phyloP scores from a whole-genome alignment of 139 green algal species.

The Tetraselmis chui region DNA sequence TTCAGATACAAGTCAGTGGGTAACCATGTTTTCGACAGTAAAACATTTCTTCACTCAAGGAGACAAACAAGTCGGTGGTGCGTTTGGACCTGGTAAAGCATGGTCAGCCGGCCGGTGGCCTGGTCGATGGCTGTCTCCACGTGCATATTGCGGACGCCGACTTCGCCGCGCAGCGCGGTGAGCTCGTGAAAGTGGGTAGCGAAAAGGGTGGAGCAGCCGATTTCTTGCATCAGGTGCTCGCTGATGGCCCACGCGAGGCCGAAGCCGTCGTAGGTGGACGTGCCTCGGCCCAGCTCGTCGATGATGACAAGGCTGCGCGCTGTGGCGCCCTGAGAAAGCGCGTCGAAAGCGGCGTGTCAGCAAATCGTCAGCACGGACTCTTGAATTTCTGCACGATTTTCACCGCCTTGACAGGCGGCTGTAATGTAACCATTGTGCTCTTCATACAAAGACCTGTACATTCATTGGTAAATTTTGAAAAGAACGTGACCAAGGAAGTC shows the following conservation, averaged over 20 bases:
- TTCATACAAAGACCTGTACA: too few species aligned
- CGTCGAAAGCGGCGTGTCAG: not conserved
- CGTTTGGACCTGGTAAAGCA: conserved; percentile 93
- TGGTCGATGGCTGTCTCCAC: conserved; percentile 64
- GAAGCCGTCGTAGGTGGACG: conserved; percentile 94
- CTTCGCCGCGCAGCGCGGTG: conserved; percentile 58
- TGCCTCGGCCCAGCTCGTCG: conserved; percentile 93
- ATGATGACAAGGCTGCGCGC: conserved; percentile 84
- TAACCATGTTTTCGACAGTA: too few species aligned
- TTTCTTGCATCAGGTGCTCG: conserved; percentile 79
- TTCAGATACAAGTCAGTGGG: too few species aligned
- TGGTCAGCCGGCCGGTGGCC: conserved; percentile 64
- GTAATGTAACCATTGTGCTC: too few species aligned
- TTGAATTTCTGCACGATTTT: too few species aligned
- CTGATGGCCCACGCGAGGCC: conserved; percentile 93
- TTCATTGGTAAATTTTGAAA: too few species aligned
- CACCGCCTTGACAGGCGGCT: too few species aligned
- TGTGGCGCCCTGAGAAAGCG: conserved; percentile 53
- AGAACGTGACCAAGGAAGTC: too few species aligned
- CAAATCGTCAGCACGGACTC: too few species aligned
- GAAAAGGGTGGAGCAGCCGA: conserved; percentile 77
- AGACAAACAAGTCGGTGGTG: too few species aligned
- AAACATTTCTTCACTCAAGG: too few species aligned
- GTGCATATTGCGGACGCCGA: conserved; percentile 74
- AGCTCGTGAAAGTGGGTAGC: conserved; percentile 99